Percentiles rank a stretch among this genome's conserved stretches.
Conservation (phyloP, 768 basidiomycete species). For the Boletus patriciae region DNA sequence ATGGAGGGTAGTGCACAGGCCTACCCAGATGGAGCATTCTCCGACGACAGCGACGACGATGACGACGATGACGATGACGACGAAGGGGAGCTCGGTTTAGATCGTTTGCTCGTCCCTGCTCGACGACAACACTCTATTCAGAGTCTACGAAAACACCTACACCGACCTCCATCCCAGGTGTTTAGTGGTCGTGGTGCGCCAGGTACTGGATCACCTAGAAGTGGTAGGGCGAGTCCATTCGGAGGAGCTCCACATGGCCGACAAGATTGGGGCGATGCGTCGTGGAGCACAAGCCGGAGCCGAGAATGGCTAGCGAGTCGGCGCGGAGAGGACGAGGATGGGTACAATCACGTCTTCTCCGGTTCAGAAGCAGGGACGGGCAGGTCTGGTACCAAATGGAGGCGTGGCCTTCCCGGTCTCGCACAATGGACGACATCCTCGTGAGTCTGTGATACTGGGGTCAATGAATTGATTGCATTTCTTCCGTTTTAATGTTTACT, state of each 20-base stretch:
- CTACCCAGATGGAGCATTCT: conserved; percentile 14
- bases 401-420: conserved; percentile 35
- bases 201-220: conserved; percentile 15
- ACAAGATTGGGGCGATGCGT: conserved; percentile 20
- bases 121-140: conserved; percentile 73
- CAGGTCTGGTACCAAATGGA: conserved; percentile 28
- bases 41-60: conserved; percentile 33
- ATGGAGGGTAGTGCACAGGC: conserved; percentile 21
- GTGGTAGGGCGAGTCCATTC: conserved; percentile 20
- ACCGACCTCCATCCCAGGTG: conserved; percentile 17
- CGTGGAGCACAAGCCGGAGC: conserved; percentile 23
- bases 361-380: conserved; percentile 16
- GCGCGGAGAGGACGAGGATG: conserved; percentile 32
- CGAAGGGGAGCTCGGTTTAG: conserved; percentile 62
- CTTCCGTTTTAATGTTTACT: conserved; percentile 4
- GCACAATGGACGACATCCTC: conserved; percentile 30
- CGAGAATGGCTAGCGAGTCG: conserved; percentile 30
- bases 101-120: conserved; percentile 65
- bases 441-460: conserved; percentile 10
- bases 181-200: conserved; percentile 14
- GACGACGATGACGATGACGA: conserved; percentile 46
- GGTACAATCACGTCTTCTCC: conserved; percentile 25
- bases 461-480: neutral
- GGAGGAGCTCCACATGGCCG: conserved; percentile 3
- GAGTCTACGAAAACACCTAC: conserved; percentile 66